Percentiles rank a stretch among this genome's conserved stretches.
Conservation (phyloP, 306 rosid species). For the Pyrus communis region DNA sequence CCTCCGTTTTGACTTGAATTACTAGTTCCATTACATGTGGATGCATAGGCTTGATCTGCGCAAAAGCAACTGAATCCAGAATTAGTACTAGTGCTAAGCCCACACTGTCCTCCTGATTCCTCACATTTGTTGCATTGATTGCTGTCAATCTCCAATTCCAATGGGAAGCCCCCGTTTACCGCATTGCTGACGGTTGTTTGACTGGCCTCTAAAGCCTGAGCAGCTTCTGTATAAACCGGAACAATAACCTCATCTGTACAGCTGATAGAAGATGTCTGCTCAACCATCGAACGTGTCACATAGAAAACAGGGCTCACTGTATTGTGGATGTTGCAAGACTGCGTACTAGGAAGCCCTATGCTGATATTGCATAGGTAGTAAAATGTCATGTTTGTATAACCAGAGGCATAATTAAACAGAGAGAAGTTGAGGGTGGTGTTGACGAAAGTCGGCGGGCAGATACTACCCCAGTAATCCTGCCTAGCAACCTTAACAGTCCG, state of each 20-base stretch:
- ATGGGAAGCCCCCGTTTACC: background rate
- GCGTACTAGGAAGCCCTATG: no score
- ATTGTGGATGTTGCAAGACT: background rate
- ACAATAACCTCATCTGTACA: background rate
- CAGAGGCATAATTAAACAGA: background rate
- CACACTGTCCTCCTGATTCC: background rate
- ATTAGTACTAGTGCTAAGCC: background rate
- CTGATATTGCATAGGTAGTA: background rate
- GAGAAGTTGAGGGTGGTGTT: background rate
- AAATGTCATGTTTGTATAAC: background rate
- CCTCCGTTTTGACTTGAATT: background rate
- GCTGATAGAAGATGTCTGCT: fast-evolving
- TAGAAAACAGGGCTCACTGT: background rate
- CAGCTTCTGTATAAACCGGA: background rate
- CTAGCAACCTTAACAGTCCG: background rate
- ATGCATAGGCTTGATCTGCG: background rate
- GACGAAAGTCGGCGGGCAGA: background rate
- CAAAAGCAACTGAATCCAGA: background rate
- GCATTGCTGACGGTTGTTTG: background rate
- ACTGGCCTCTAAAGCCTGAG: background rate
- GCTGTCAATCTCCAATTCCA: background rate
- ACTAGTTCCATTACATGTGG: background rate
- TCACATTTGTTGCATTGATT: background rate
- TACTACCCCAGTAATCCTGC: background rate
- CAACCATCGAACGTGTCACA: background rate